Evolutionary conservation across 1,284 basidiomycete genomes (phyloP), one percentile per base, ranked within the genome.

Genomic region (Papiliotrema nemorosa): DNA sequence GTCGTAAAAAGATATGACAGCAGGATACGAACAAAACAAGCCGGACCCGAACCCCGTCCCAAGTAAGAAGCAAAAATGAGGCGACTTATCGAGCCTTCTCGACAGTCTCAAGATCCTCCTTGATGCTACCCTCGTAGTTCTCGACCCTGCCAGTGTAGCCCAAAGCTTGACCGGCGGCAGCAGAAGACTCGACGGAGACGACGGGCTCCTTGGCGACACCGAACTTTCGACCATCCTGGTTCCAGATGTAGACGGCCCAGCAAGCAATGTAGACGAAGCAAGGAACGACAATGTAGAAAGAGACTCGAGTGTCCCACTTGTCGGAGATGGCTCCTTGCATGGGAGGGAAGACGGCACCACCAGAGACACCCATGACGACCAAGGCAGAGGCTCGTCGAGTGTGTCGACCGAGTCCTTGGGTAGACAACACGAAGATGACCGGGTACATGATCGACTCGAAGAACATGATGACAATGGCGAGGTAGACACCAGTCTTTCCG

Each of bases 281-380:
- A 2, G 74, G 73, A 29, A 74, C 62, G 50, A 66, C 64, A 49
- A 77, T 58, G 63, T 62, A 74, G 64, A 60, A 73, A 13, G 71
- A 73, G 22, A 61, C 61, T 39, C 69, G 63, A 22, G 70, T 72
- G 53, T 46, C 55, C 61, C 57, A 70, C 16, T 55, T 39, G 53
- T 88, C 84, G 12, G 84, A 84, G 46, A 88, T 75, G 9, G 80
- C 79, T 25, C 80, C 86, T 61, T 88, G 85, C 12, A 84, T 82
- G 0, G 83, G 78, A 1, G 87, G 86, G 10, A 79, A 86, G 79
- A 84, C 85, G 20, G 86, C 86, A 49, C 86, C 86, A 46, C 86
- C 85, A 51, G 82, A 82, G 36, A 87, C 84, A 55, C 83, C 85
- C 59, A 58, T 48, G 52, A 86, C 85, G 53, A 88, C 81, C 52